Percentiles rank a stretch among this genome's conserved stretches.
These are phyloP conservation scores for Lindgomyces ingoldianus DNA, from an alignment of 495 filamentous ascomycete species.

Conservation along the genomic window DNA sequence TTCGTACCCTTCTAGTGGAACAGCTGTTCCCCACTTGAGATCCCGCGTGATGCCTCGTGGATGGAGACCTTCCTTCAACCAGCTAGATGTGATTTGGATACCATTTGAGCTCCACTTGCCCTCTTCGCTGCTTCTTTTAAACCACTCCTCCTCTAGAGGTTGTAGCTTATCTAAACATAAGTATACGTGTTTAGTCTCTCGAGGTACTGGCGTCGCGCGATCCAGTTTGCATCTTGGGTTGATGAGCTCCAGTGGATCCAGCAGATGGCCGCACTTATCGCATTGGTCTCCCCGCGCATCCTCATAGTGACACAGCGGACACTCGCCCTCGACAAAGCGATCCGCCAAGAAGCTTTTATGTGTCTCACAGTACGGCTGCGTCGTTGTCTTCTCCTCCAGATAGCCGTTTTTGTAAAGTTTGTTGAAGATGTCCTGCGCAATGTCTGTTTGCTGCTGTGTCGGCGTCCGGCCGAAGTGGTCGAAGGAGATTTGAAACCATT, in stretches of 20 bases:
- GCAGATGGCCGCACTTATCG: constrained; percentile 75
- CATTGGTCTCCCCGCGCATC: constrained; percentile 87
- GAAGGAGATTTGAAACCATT: constrained; percentile 82
- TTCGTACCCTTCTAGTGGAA: constrained; percentile 59
- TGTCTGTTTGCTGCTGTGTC: constrained; percentile 77
- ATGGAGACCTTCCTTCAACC: constrained; percentile 80
- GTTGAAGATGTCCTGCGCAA: constrained; percentile 82
- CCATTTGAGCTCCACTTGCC: constrained; percentile 80
- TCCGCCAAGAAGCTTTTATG: constrained; percentile 88
- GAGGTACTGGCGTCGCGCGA: constrained; percentile 70
- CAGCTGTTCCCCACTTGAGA: constrained; percentile 82
- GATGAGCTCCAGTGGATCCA: constrained; percentile 70
- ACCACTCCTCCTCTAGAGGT: constrained; percentile 70
- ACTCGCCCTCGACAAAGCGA: constrained; percentile 89
- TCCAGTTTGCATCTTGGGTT: constrained; percentile 77
- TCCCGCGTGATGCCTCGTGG: constrained; percentile 89
- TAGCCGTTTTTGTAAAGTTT: constrained; percentile 78
- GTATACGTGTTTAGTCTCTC: constrained; percentile 73
- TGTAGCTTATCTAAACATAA: constrained; percentile 78
- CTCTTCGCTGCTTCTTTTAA: constrained; percentile 57
- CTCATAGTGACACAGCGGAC: constrained; percentile 74
- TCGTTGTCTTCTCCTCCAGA: constrained; percentile 72
- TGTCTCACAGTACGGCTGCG: constrained; percentile 79
- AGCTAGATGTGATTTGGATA: constrained; percentile 57
- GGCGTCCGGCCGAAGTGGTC: constrained; percentile 85